Percentiles rank a stretch among this genome's conserved stretches.
phyloP scores from a whole-genome alignment of 768 basidiomycete genomes.

The Tulasnella calospora region DNA sequence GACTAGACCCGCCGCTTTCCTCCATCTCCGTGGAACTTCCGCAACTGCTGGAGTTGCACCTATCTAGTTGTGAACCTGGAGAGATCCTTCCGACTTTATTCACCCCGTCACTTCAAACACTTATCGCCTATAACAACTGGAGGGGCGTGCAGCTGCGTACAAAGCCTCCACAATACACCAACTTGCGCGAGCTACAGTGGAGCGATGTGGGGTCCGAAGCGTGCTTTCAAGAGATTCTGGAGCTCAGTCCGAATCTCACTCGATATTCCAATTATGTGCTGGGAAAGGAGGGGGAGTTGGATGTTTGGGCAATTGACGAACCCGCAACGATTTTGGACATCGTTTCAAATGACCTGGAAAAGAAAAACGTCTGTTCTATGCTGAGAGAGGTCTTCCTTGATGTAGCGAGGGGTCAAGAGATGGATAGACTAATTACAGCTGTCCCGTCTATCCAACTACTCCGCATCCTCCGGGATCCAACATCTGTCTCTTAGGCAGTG shows the following conservation, averaged over 20 bases:
- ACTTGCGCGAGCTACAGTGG: neutral
- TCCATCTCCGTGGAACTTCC: neutral
- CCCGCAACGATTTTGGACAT: neutral
- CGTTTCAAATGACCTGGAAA: neutral
- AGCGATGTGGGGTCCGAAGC: neutral
- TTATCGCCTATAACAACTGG: neutral
- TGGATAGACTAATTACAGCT: neutral
- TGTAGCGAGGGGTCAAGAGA: neutral
- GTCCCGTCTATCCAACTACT: neutral
- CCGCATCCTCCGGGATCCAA: conserved; percentile 1
- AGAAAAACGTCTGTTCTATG: neutral
- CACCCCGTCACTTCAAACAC: neutral
- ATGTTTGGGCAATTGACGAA: neutral
- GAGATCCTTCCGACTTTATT: neutral
- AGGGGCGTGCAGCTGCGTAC: neutral
- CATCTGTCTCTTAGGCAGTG: conserved; percentile 29
- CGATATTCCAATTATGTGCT: neutral
- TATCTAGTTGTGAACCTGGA: neutral
- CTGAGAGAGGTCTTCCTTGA: neutral
- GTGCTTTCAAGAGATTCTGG: neutral
- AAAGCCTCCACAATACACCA: neutral
- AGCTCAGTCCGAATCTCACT: neutral
- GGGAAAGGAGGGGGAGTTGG: neutral
- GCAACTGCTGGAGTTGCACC: neutral
- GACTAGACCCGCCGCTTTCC: neutral